Conservation (phyloP, 2,329 filamentous ascomycete species). For the Aspergillus quadricinctus region DNA sequence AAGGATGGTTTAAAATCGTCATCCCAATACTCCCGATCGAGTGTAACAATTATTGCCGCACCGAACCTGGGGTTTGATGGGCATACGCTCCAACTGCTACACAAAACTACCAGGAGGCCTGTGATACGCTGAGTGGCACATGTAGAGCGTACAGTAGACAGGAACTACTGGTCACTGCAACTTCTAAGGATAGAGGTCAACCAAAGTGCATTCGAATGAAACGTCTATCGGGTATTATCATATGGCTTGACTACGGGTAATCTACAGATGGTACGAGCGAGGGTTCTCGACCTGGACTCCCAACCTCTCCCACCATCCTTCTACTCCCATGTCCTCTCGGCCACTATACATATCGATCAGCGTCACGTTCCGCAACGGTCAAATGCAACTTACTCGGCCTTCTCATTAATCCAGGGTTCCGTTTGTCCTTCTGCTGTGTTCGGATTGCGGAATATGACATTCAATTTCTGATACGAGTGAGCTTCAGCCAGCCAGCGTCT, state of each 20-base stretch:
- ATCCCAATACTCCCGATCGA: neutral
- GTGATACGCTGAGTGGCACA: neutral
- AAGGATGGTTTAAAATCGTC: neutral
- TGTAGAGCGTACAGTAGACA: neutral
- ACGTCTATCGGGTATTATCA: neutral
- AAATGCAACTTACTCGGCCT: conserved; percentile 26
- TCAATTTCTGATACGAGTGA: conserved; percentile 27
- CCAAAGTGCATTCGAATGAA: neutral
- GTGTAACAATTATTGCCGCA: neutral
- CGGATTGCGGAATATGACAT: conserved; percentile 36
- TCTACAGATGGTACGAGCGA: conserved; percentile 33
- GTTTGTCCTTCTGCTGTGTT: conserved; percentile 30
- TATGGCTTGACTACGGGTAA: neutral
- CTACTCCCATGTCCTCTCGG: conserved; percentile 35
- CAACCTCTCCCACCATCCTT: conserved; percentile 32
- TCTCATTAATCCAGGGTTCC: conserved; percentile 29
- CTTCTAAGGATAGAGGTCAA: too few species aligned
- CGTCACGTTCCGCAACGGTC: neutral
- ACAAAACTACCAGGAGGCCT: neutral
- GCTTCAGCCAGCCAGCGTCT: neutral
- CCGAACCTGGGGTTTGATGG: neutral
- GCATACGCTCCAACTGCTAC: neutral
- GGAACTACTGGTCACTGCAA: neutral
- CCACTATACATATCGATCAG: conserved; percentile 24
- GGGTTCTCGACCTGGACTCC: conserved; percentile 26